Percentiles rank a stretch among this genome's conserved stretches.
Conservation (phyloP, 2,329 filamentous ascomycete genomes). For the Westerdykella aurantiaca region DNA sequence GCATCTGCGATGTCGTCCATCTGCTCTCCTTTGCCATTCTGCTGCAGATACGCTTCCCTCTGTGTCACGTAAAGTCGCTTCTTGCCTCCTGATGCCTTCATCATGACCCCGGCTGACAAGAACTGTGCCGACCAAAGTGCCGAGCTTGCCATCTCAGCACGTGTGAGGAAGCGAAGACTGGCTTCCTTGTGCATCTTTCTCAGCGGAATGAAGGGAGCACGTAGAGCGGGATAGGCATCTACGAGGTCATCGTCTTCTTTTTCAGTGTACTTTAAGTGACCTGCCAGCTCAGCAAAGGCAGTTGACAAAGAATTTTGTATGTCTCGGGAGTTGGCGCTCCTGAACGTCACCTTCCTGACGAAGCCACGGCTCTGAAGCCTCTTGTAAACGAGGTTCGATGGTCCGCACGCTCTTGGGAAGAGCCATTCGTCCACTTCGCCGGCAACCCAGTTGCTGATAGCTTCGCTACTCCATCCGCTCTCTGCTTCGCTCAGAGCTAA, state of each 20-base stretch:
- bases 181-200: slow-evolving; percentile 71
- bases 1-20: slow-evolving; percentile 19
- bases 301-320: slow-evolving; percentile 58
- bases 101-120: slow-evolving; percentile 63
- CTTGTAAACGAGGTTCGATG: slow-evolving; percentile 58
- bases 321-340: slow-evolving; percentile 59
- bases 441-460: slow-evolving; percentile 46
- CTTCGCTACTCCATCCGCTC: slow-evolving; percentile 46
- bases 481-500: slow-evolving; percentile 29
- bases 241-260: slow-evolving; percentile 23
- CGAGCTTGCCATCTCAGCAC: slow-evolving; percentile 67
- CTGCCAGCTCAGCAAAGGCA: slow-evolving; percentile 55
- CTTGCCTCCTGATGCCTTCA: slow-evolving; percentile 57
- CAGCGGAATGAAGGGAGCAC: slow-evolving; percentile 66
- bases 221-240: slow-evolving; percentile 50
- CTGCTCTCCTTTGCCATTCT: slow-evolving; percentile 38
- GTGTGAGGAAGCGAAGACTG: slow-evolving; percentile 63
- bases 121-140: slow-evolving; percentile 67
- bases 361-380: slow-evolving; percentile 71
- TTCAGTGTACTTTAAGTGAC: slow-evolving; percentile 24
- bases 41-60: slow-evolving; percentile 66
- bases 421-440: slow-evolving; percentile 53
- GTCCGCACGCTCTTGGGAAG: slow-evolving; percentile 61
- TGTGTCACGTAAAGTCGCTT: slow-evolving; percentile 71
- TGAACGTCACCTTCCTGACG: slow-evolving; percentile 58